Percentiles rank a stretch among this genome's conserved stretches.
Evolutionary conservation across 495 filamentous ascomycete genomes (phyloP).

Genomic region (Lophium mytilinum): DNA sequence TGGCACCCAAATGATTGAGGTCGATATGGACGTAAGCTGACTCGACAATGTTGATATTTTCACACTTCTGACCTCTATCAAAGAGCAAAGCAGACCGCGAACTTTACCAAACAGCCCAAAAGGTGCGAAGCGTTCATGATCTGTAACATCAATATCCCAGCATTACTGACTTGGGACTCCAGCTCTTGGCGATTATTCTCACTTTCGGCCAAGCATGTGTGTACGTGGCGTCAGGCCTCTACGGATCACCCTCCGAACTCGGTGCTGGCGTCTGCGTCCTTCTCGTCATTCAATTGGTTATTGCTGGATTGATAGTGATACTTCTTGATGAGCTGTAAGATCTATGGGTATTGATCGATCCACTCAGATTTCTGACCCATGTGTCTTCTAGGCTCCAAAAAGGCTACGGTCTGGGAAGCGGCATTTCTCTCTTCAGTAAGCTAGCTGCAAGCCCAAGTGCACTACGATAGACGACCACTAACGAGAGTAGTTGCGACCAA

Average conservation of each 20-base stretch:
- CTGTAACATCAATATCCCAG: too few species aligned
- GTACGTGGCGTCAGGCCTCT: slow-evolving; percentile 95
- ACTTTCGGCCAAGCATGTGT: slow-evolving; percentile 95
- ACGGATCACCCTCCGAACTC: slow-evolving; percentile 90
- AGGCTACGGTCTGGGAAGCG: slow-evolving; percentile 95
- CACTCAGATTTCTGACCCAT: too few species aligned
- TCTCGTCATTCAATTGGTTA: slow-evolving; percentile 90
- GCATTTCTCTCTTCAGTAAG: slow-evolving; percentile 88
- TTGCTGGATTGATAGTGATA: slow-evolving; percentile 96
- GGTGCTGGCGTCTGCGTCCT: slow-evolving; percentile 97
- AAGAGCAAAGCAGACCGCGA: slow-evolving; percentile 85
- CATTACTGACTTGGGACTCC: too few species aligned
- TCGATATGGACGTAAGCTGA: slow-evolving; percentile 62
- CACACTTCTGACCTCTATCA: too few species aligned
- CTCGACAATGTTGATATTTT: too few species aligned
- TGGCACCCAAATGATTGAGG: slow-evolving; percentile 98
- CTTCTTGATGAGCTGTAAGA: slow-evolving; percentile 81
- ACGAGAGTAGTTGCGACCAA: slow-evolving; percentile 97
- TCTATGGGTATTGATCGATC: too few species aligned
- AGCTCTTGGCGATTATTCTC: slow-evolving; percentile 92
- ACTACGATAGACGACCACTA: too few species aligned
- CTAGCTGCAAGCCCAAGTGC: too few species aligned
- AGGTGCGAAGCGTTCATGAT: slow-evolving; percentile 28
- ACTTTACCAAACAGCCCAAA: slow-evolving; percentile 98
- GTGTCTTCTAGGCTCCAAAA: slow-evolving; percentile 60